Evolutionary conservation across 768 basidiomycete species (phyloP), one percentile per base, ranked within the genome.

Genomic region (Collybia nuda): DNA sequence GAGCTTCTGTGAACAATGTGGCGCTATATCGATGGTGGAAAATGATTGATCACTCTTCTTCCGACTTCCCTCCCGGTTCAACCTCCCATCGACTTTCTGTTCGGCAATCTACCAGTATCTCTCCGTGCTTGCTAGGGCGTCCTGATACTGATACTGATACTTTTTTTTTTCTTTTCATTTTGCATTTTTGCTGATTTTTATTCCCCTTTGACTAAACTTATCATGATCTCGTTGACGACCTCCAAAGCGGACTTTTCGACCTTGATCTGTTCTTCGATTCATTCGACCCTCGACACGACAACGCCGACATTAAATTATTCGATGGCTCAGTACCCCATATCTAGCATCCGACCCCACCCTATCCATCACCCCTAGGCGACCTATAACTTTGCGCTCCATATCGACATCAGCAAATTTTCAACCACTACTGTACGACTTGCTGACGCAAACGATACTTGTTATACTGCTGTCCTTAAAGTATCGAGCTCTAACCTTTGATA

Each of bases 21-120:
- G 90, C 67, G 86, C 90, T 51, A 90, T 92, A 67, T 88, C 88
- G 55, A 90, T 90, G 85, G 86, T 92, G 69, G 86, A 90, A 63
- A 77, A 77, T 68, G 85, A 88, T 67, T 86, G 70, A 73, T 53
- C 26, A 6, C 6, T 21, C 37, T 24, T 21, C 37, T 24, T n/a
- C 38, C 12, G 26, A 47, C 32, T 2, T 7, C 14, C 21, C 21
- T 26, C 26, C 42, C 29, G 24, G 36, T 28, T 32, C 24, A 29
- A 48, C 17, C 44, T 21, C 18, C 36, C 29, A 28, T 38, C 51
- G 28, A 37, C 44, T 37, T 24, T 17, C 21, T 40, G n/a, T 17
- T 32, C 32, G 32, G 12, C 32, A 32, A 32, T 11, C 32, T 11
- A 11, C 6, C 32, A 32, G 2, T 32, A 32, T 32, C 32, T 11